Evolutionary conservation across 441 rosid species (phyloP), one percentile per base, ranked within the genome.

Genomic region (Eutrema salsugineum): DNA sequence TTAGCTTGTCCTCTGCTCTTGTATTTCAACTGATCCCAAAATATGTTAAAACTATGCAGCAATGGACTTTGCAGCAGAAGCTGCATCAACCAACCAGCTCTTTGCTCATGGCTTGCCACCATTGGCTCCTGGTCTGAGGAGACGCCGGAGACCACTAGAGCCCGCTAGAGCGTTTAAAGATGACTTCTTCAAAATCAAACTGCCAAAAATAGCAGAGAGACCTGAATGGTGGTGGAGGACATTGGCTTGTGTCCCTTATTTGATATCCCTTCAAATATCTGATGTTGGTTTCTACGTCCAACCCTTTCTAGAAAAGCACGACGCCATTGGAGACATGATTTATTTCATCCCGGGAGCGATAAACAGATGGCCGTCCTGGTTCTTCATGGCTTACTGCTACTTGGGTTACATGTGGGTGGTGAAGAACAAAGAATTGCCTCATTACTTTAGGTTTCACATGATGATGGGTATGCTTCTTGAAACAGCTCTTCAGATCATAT

Each of bases 151-250:
- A 63, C 62, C 73, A 9, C 4, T 38, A 8, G 17, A 12, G 15
- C 64, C 77, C 8, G 68, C 78, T 1, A 77, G 67, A 68, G 96
- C 84, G 17, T 65, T 63, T 15, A 77, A 80, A 74, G 77, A 78
- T 33, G 80, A 85, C 8, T 55, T 82, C 38, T 84, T 85, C 69
- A 76, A 80, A 68, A 76, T 88, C 63, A 82, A 75, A 38, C 70
- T 75, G 43, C 94, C 93, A 12, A 77, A 65, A 62, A 63, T 84
- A 43, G 42, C 51, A 2, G 85, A 83, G 80, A 87, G 85, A 67
- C 97, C 91, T 35, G 87, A 86, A 44, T 93, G 97, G 97, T 87
- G 90, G 93, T 84, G 90, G 88, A 87, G 97, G 68, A 88, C 93
- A 20, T 65, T 89, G 51, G 88, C 97, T 46, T 79, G 85, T 61